Conservation (phyloP, 75 land plant genomes). For the Pinus tabuliformis region DNA sequence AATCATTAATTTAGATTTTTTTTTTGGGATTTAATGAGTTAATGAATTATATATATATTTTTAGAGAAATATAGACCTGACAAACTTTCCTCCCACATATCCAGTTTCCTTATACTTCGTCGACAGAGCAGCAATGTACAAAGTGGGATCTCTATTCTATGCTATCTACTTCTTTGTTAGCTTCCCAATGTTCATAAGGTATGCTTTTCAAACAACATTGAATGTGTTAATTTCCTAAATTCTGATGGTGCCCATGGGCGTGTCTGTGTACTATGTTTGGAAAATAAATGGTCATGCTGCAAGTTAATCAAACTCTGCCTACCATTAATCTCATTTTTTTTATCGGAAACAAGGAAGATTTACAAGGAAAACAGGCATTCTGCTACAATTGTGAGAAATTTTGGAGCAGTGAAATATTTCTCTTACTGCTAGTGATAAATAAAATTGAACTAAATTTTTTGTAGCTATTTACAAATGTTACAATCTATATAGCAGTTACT, state of each 20-base stretch:
- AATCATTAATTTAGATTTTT: background rate
- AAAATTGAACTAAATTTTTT: background rate
- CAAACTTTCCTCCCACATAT: constrained; percentile 2
- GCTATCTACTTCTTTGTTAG: constrained; percentile 92
- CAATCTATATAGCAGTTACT: background rate
- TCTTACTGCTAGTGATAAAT: background rate
- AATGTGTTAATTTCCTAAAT: background rate
- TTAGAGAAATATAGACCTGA: constrained; percentile 2
- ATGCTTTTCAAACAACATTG: background rate
- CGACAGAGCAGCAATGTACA: constrained; percentile 84
- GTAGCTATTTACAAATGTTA: background rate
- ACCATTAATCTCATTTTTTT: background rate
- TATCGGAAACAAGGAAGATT: background rate
- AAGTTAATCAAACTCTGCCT: background rate
- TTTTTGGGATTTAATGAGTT: background rate
- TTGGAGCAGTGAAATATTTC: background rate
- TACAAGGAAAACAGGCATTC: background rate
- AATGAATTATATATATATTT: background rate
- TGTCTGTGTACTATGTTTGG: background rate
- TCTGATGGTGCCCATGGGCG: background rate
- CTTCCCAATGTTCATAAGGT: constrained; percentile 98
- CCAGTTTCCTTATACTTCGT: constrained; percentile 97
- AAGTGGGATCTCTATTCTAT: constrained; percentile 94
- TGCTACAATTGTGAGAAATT: background rate
- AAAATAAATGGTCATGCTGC: background rate